Percentiles rank a stretch among this genome's conserved stretches.
Conservation (phyloP, 306 rosid species). For the Castanea sativa region DNA sequence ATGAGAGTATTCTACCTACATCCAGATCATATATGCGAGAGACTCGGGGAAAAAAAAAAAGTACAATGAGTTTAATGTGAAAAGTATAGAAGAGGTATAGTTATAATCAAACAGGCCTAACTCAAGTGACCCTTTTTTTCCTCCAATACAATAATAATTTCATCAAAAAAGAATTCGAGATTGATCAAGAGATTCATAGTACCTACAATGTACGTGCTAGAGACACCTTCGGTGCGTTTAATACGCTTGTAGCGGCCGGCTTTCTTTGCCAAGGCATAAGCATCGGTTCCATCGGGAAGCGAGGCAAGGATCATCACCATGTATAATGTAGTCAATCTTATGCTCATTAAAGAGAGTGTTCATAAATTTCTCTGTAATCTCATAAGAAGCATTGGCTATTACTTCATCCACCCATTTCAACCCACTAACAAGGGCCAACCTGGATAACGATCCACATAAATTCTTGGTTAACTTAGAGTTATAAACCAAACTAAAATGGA, state of each 20-base stretch:
- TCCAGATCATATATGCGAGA: conserved; percentile 10
- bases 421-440: conserved; percentile 92
- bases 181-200: conserved; percentile 40
- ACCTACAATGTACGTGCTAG: conserved; percentile 99
- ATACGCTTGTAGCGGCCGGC: conserved; percentile 98
- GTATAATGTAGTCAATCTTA: conserved; percentile 93
- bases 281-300: conserved; percentile 99
- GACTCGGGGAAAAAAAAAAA: conserved; percentile 13
- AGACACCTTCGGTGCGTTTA: conserved; percentile 98
- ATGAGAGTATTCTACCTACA: conserved; percentile 89
- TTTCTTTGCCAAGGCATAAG: conserved; percentile 93
- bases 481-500: neutral
- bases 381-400: conserved; percentile 94
- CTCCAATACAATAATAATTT: neutral
- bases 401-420: conserved; percentile 99
- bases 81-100: conserved; percentile 1
- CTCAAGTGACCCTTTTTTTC: neutral
- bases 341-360: conserved; percentile 85
- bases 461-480: neutral
- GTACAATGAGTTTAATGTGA: conserved; percentile 15
- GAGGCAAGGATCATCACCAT: conserved; percentile 99
- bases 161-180: conserved; percentile 2
- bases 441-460: conserved; percentile 32
- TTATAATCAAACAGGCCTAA: conserved; percentile 3
- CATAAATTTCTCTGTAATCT: conserved; percentile 88